Evolutionary conservation across 106 monocot species (phyloP), one percentile per base, ranked within the genome.

Genomic region (Ottelia alismoides): DNA sequence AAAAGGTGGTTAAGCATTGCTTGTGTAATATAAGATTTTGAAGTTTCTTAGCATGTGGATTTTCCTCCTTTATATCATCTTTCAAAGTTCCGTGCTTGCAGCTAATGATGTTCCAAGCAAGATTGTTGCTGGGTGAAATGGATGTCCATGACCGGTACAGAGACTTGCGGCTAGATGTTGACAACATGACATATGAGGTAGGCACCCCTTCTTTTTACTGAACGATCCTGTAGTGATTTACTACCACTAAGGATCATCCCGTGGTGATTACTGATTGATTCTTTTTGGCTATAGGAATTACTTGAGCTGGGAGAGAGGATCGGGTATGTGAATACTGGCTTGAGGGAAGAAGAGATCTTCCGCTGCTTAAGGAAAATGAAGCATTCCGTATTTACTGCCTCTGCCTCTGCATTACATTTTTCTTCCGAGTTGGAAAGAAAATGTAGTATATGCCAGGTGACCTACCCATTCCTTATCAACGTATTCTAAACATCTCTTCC

Each of bases 151-250:
- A 90, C 46, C 67, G 53, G 24, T 69, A 77, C 55, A 80, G 59
- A 11, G 84, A 81, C 69, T 81, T 73, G 78, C 84, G 90, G 26
- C 90, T 90, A 30, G 90, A 90, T 62, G 84, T 90, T 29, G 90
- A 90, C 44, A 69, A 78, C 24, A 81, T 90, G 90, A 65, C 90
- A 47, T 90, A 90, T 45, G 90, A 90, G 80, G 90, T 90, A n/a
- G n/a, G n/a, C n/a, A n/a, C n/a, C 7, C 6, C 10, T 55, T n/a
- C n/a, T n/a, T n/a, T n/a, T n/a, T n/a, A n/a, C n/a, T n/a, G n/a
- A n/a, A n/a, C n/a, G n/a, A n/a, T n/a, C n/a, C n/a, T n/a, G n/a
- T n/a, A n/a, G n/a, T n/a, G n/a, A n/a, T n/a, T n/a, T n/a, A n/a
- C n/a, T n/a, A n/a, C n/a, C n/a, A n/a, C n/a, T n/a, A n/a, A n/a